Evolutionary conservation across 805 yeast genomes (phyloP).

Genomic region (Pichia phayaonensis): DNA sequence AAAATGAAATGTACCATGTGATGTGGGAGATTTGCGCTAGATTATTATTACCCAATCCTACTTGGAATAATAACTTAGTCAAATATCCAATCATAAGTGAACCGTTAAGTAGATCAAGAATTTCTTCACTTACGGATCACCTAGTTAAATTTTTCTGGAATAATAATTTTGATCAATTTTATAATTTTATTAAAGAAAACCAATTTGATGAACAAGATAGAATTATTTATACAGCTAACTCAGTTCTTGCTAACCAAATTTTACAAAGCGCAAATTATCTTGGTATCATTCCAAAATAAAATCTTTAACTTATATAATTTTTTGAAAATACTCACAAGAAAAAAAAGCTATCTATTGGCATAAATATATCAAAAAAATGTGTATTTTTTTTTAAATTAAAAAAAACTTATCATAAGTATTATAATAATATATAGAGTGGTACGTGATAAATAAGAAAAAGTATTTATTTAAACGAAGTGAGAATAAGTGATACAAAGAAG

Average conservation of each 20-base stretch:
- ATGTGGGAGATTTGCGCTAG: constrained; percentile 19
- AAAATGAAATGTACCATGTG: constrained; percentile 15
- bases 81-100: background rate
- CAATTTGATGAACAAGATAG: constrained; percentile 13
- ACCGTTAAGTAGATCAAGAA: constrained; percentile 14
- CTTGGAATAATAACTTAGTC: background rate
- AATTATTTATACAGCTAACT: constrained; percentile 12
- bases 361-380: background rate
- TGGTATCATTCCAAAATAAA: constrained; percentile 12
- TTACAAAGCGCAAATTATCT: constrained; percentile 15
- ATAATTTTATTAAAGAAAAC: constrained; percentile 16
- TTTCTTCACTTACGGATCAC: constrained; percentile 24
- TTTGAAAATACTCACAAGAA: background rate
- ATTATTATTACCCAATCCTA: constrained; percentile 6
- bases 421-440: too few species aligned
- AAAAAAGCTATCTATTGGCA: background rate
- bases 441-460: background rate
- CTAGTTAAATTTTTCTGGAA: constrained; percentile 27
- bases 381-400: background rate
- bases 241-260: constrained; percentile 13
- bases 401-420: too few species aligned
- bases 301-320: background rate
- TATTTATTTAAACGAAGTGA: background rate
- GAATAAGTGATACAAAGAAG: background rate
- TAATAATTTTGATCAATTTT: constrained; percentile 18